Percentiles rank a stretch among this genome's conserved stretches.
Evolutionary conservation across 1,139 yeast genomes (phyloP).

Genomic region (Kodamaea derodonti): DNA sequence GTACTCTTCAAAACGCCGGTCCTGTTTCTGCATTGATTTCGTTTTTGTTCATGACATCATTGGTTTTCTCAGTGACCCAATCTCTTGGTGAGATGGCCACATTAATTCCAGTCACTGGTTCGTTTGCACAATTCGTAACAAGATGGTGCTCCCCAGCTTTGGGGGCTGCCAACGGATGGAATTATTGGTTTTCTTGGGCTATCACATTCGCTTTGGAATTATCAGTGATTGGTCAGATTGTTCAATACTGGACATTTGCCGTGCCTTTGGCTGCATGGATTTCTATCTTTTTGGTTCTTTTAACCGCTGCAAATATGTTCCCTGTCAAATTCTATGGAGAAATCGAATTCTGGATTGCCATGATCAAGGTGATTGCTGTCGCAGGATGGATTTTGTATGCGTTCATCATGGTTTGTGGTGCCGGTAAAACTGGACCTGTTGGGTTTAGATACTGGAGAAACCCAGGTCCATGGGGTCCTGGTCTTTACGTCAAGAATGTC

Average conservation of each 20-base stretch:
- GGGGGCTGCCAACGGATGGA: slow-evolving; percentile 80
- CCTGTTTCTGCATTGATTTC: slow-evolving; percentile 69
- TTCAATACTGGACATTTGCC: slow-evolving; percentile 67
- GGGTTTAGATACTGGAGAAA: slow-evolving; percentile 90
- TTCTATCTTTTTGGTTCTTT: slow-evolving; percentile 56
- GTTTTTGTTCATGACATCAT: slow-evolving; percentile 60
- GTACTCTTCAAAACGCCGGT: slow-evolving; percentile 59
- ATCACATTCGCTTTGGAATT: slow-evolving; percentile 80
- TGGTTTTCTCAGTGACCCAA: slow-evolving; percentile 64
- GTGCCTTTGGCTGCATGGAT: slow-evolving; percentile 82
- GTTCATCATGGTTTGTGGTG: slow-evolving; percentile 70
- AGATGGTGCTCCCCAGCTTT: slow-evolving; percentile 67
- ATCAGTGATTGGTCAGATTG: slow-evolving; percentile 74
- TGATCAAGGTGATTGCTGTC: slow-evolving; percentile 64
- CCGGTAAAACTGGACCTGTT: slow-evolving; percentile 63
- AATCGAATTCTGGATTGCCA: slow-evolving; percentile 59
- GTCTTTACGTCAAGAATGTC: slow-evolving; percentile 39
- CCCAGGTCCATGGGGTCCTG: slow-evolving; percentile 86
- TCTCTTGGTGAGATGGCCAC: slow-evolving; percentile 77
- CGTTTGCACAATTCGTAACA: slow-evolving; percentile 52
- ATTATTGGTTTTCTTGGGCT: slow-evolving; percentile 87
- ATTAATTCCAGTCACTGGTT: slow-evolving; percentile 63
- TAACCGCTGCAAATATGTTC: slow-evolving; percentile 51
- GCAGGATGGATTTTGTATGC: slow-evolving; percentile 69
- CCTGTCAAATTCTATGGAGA: slow-evolving; percentile 68